Base-by-base conservation (phyloP, 2,329 filamentous ascomycete genomes). In the Endothia cerciana region DNA sequence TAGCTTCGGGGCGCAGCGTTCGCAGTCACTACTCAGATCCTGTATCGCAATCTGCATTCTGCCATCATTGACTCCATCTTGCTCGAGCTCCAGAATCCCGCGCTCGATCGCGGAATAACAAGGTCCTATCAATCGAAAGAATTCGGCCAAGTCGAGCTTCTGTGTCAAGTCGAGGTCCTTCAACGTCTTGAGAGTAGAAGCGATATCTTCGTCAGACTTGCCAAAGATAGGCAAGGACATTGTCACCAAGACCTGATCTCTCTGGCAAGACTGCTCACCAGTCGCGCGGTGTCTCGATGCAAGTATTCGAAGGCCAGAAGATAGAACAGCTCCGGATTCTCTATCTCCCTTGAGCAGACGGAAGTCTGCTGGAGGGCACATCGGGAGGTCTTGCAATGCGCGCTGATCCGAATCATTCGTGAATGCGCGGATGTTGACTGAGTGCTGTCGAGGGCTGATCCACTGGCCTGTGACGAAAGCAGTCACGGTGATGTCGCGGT, bases 91-190 rank as follows among this genome's bases (percentile, higher is more conserved):
- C 3, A 61, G 30, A 25, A 68, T 63, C 1, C 22, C 60, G 25
- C 60, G 62, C 36, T 68, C 66, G 2, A 68, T 58, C 22, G 66
- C 64, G 17, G 61, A 38, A 17, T 62, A 68, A 19, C 43, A 58
- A n/a, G 66, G 57, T 19, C 64, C 61, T 7, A 62, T 62, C n/a
- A 68, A 22, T 15, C 57, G 62, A 10, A 10, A 25, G 22, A 68
- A 63, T 56, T 68, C 66, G 7, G 66, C 64, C 19, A 66, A 45
- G 45, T 68, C 66, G 30, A 68, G 57, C 33, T 64, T 64, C 36
- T 64, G 53, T 17, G 64, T 25, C 1, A 68, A 38, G n/a, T 68
- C 66, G 28, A 68, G 60, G 45, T 57, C 59, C 28, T 57, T 62
- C 17, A 68, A 17, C 3, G 58, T 66, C 57, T 59, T 60, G 5